phyloP scores from a whole-genome alignment of 352 stramenopile genomes.

The Globisporangium lucens region DNA sequence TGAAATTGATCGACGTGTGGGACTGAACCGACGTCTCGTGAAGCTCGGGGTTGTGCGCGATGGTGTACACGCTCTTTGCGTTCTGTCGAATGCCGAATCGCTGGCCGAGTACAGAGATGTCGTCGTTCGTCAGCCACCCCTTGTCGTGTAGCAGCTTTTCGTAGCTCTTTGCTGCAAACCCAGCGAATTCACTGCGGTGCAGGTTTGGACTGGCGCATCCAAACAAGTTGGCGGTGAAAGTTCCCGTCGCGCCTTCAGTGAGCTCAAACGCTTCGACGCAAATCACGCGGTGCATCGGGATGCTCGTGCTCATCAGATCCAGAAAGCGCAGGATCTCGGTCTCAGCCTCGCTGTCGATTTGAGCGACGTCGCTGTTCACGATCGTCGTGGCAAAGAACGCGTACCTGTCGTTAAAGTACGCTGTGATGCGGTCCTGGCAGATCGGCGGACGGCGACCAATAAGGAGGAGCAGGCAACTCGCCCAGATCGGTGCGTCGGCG shows the following conservation, averaged over 20 bases:
- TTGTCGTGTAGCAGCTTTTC: slow-evolving; percentile 12
- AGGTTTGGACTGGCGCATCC: slow-evolving; percentile 26
- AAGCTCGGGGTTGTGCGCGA: slow-evolving; percentile 5
- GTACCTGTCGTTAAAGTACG: slow-evolving; percentile 20
- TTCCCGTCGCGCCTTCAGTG: neutral
- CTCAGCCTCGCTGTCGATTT: slow-evolving; percentile 9
- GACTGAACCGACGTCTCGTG: slow-evolving; percentile 6
- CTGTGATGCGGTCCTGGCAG: slow-evolving; percentile 19
- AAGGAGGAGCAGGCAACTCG: slow-evolving; percentile 19
- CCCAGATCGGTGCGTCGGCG: slow-evolving; percentile 23
- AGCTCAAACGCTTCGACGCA: slow-evolving; percentile 25
- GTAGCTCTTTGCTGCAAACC: slow-evolving; percentile 14
- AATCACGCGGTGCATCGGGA: slow-evolving; percentile 15
- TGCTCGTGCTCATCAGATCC: slow-evolving; percentile 19
- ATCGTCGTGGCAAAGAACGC: slow-evolving; percentile 1
- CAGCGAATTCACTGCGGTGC: slow-evolving; percentile 16
- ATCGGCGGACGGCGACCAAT: slow-evolving; percentile 14
- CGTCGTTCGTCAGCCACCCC: slow-evolving; percentile 22
- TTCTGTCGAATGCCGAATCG: slow-evolving; percentile 24
- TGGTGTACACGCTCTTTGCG: slow-evolving; percentile 18
- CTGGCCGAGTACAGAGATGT: slow-evolving; percentile 17
- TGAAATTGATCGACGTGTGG: slow-evolving; percentile 18
- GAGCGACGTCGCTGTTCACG: neutral
- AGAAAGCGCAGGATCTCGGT: slow-evolving; percentile 22
- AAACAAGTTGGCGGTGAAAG: slow-evolving; percentile 17